These are phyloP conservation scores for Penicillium waksmanii DNA, from an alignment of 495 filamentous ascomycete species.

Conservation along the genomic window DNA sequence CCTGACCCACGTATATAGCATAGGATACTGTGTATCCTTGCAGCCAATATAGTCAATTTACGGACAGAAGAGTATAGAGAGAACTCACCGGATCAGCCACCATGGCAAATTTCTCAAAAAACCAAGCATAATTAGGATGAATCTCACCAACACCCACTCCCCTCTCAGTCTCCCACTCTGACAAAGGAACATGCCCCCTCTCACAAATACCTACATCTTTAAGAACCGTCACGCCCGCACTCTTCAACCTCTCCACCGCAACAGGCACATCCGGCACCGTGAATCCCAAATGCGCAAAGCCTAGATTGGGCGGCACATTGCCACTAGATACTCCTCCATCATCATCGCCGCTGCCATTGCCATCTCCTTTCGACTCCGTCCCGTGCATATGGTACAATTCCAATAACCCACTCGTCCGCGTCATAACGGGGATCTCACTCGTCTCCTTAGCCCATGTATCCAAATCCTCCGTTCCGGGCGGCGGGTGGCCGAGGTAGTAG, in stretches of 20 bases:
- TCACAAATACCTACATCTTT: conserved; percentile 41
- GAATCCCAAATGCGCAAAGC: conserved; percentile 47
- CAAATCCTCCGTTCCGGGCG: conserved; percentile 26
- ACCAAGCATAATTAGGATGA: conserved; percentile 38
- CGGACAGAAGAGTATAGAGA: too few relatives aligned
- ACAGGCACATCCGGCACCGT: conserved; percentile 40
- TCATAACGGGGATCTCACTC: conserved; percentile 30
- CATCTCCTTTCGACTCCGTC: conserved; percentile 19
- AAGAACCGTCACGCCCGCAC: conserved; percentile 34
- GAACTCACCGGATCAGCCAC: conserved; percentile 45
- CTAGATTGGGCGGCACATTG: conserved; percentile 38
- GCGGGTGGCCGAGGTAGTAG: conserved; percentile 48
- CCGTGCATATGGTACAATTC: conserved; percentile 45
- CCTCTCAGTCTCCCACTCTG: conserved; percentile 40
- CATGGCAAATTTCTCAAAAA: conserved; percentile 46
- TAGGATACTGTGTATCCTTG: too few relatives aligned
- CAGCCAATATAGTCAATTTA: too few relatives aligned
- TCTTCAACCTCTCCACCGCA: conserved; percentile 36
- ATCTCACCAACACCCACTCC: conserved; percentile 39
- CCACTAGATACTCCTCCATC: conserved; percentile 27
- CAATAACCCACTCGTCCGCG: conserved; percentile 36
- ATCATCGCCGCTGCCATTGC: conserved; percentile 10
- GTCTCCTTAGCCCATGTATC: conserved; percentile 31
- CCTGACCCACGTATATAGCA: too few relatives aligned
- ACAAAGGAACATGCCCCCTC: conserved; percentile 38